Base-by-base conservation (phyloP, 495 filamentous ascomycete genomes). In the Corynascus novoguineensis region DNA sequence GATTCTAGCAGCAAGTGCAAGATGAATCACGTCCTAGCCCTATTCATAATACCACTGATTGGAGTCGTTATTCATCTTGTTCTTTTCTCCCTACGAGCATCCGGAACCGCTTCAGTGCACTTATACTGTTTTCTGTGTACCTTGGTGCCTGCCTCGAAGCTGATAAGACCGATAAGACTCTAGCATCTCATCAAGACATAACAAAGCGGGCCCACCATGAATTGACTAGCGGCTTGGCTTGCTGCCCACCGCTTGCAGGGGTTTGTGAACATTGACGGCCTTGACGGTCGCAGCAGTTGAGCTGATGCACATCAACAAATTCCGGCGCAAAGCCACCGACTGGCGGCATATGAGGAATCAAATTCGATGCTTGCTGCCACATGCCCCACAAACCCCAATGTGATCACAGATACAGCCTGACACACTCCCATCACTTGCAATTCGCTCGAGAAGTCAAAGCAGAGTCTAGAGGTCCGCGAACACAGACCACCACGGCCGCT, bases 231-330 rank as follows among this genome's bases (percentile, higher is more conserved):
- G 48, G 8, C 45, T 37, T 17, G 27, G 19, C 52, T 8, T 15
- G 24, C 31, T 59, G 57, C 57, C 22, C 37, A 27, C 58, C 35
- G 35, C 31, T 32, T 24, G 32, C 51, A 55, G 50, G 50, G 50
- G 51, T 21, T 52, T 11, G 37, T 54, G 50, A 55, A 48, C 47
- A 50, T 60, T 19, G 51, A 48, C 35, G 38, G 34, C 42, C n/a
- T 21, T 12, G n/a, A 44, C 22, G 22, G 41, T 53, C 40, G 41
- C 40, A 48, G 42, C 27, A 38, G 50, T 50, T 22, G 58, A 27
- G 40, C 40, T 40, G 38, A 50, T 57, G 53, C 35, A 11, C 21
- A 24, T 54, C 58, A 29, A 60, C 58, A 50, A 60, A 60, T 55
- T 29, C 19, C 35, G 17, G 24, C 10, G 11, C 17, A 38, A 24